These are phyloP conservation scores for Pholiota molesta DNA, from an alignment of 768 basidiomycete species.

Conservation along the genomic window DNA sequence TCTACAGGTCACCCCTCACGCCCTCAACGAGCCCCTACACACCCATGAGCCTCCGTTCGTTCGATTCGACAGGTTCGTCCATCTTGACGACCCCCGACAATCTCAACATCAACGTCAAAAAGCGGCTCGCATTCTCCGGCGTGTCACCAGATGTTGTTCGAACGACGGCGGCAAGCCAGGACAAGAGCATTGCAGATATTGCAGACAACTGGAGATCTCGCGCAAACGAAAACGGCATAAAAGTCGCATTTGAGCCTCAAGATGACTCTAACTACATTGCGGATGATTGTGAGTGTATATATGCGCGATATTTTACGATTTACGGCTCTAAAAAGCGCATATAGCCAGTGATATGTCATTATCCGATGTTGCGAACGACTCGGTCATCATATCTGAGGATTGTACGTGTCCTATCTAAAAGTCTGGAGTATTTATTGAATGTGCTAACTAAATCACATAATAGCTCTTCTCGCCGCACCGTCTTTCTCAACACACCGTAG, in stretches of 20 bases:
- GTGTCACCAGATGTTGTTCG: conserved; percentile 48
- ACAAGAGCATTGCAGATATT: conserved; percentile 59
- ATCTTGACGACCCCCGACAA: conserved; percentile 65
- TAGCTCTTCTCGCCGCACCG: conserved; percentile 50
- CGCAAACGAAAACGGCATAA: conserved; percentile 73
- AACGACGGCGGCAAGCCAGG: conserved; percentile 31
- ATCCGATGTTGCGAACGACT: conserved; percentile 51
- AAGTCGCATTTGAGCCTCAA: conserved; percentile 50
- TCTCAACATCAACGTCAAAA: conserved; percentile 39
- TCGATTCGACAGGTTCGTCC: conserved; percentile 54
- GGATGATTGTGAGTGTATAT: conserved; percentile 45
- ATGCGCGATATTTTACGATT: conserved; percentile 14
- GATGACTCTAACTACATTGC: conserved; percentile 52
- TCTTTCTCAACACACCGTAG: conserved; percentile 47
- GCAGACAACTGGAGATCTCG: conserved; percentile 74
- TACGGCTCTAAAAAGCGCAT: conserved; percentile 40
- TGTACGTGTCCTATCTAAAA: conserved; percentile 30
- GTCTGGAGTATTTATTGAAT: not conserved
- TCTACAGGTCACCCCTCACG: conserved; percentile 61
- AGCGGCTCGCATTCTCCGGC: conserved; percentile 37
- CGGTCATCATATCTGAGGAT: conserved; percentile 51
- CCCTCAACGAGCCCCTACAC: conserved; percentile 69
- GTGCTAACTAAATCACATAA: conserved; percentile 14
- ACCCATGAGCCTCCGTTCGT: conserved; percentile 68
- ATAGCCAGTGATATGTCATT: conserved; percentile 54